Conservation (phyloP, 495 filamentous ascomycete species). For the Penicillium antarcticum region DNA sequence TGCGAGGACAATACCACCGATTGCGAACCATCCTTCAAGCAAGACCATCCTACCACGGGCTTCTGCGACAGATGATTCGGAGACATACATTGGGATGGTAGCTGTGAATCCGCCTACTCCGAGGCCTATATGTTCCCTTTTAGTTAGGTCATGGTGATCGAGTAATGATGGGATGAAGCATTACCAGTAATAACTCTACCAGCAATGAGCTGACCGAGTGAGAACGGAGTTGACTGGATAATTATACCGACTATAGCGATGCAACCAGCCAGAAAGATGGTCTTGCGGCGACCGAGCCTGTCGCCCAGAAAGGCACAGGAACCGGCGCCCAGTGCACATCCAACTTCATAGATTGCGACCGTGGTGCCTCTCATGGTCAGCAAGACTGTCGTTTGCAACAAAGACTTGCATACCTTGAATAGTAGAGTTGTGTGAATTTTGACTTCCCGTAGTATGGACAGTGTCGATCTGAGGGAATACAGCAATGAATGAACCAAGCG, state of each 20-base stretch:
- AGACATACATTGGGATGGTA: slow-evolving; percentile 57
- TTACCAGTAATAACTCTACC: slow-evolving; percentile 19
- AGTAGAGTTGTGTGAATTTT: slow-evolving; percentile 31
- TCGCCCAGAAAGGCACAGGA: slow-evolving; percentile 41
- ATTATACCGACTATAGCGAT: slow-evolving; percentile 14
- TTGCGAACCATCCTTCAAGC: slow-evolving; percentile 61
- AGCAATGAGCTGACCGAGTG: slow-evolving; percentile 24
- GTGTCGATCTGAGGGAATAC: slow-evolving; percentile 52
- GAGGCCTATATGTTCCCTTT: slow-evolving; percentile 47
- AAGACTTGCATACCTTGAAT: slow-evolving; percentile 19
- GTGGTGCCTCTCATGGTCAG: slow-evolving; percentile 21
- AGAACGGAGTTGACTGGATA: slow-evolving; percentile 19
- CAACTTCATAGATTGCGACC: slow-evolving; percentile 41
- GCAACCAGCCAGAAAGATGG: slow-evolving; percentile 27
- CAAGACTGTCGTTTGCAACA: not conserved
- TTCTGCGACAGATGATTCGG: slow-evolving; percentile 61
- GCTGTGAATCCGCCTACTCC: slow-evolving; percentile 57
- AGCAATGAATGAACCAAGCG: slow-evolving; percentile 30
- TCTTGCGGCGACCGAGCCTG: slow-evolving; percentile 36
- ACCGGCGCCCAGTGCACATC: slow-evolving; percentile 44
- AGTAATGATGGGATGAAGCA: not conserved
- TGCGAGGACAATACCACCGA: slow-evolving; percentile 56
- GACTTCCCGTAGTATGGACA: slow-evolving; percentile 29
- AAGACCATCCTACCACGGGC: slow-evolving; percentile 64
- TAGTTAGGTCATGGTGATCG: not conserved